Evolutionary conservation across 2,329 filamentous ascomycete species (phyloP).

Genomic region (Erysiphe pulchra): DNA sequence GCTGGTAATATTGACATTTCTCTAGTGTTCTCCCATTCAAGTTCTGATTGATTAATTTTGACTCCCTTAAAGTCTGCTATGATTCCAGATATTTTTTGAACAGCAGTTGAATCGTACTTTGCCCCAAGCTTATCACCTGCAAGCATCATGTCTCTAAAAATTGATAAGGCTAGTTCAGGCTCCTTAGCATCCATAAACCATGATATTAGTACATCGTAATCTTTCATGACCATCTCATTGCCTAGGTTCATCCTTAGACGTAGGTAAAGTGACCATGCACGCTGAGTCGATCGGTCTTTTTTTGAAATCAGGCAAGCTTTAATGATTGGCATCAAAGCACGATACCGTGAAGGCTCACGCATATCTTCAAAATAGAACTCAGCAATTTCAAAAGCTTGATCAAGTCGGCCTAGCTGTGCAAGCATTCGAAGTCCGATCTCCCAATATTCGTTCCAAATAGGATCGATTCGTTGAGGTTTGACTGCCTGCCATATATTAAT

Average conservation of each 20-base stretch:
- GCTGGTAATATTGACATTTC: constrained; percentile 23
- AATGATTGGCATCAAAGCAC: constrained; percentile 43
- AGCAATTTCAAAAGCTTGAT: constrained; percentile 29
- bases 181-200: constrained; percentile 42
- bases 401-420: constrained; percentile 28
- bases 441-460: constrained; percentile 22
- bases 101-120: constrained; percentile 7
- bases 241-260: constrained; percentile 35
- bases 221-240: constrained; percentile 34
- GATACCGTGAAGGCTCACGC: constrained; percentile 21
- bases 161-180: constrained; percentile 39
- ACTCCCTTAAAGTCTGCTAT: constrained; percentile 3
- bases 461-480: constrained; percentile 8
- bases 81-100: constrained; percentile 4
- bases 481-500: constrained; percentile 16
- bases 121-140: constrained; percentile 3
- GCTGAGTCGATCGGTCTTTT: constrained; percentile 21
- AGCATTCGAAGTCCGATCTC: constrained; percentile 41
- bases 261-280: constrained; percentile 43
- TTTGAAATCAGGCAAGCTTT: constrained; percentile 28
- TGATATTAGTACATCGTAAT: constrained; percentile 52
- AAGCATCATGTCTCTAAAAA: constrained; percentile 74
- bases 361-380: constrained; percentile 23
- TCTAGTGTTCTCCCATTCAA: constrained; percentile 10
- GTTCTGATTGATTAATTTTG: constrained; percentile 12